Base-by-base conservation (phyloP, 176 grass and related monocot species). In the Canna indica region DNA sequence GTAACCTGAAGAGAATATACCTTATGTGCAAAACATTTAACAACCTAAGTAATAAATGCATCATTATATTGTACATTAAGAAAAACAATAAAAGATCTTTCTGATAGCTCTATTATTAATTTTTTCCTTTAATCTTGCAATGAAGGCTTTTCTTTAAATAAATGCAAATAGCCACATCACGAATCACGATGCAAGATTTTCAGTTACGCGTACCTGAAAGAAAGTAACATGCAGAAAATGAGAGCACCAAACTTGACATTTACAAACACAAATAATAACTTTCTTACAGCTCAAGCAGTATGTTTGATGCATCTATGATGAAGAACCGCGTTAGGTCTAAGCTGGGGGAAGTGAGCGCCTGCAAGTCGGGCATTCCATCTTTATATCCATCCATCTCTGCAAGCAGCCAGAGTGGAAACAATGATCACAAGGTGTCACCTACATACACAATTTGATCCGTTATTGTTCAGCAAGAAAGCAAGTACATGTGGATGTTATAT, bases 331-430 rank as follows among this genome's bases (percentile, higher is more conserved):
- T 29, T 4, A 26, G 9, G 14, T 1, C 14, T 59, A 73, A 29
- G 71, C 53, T 44, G 71, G 54, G 35, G 71, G 54, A 12, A 73
- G 54, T 7, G 71, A 59, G 15, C 71, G 71, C 53, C 71, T 38
- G 24, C 71, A 73, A 42, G 71, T 73, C 17, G 71, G 71, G 24
- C 71, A 73, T 73, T 73, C 71, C 71, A 73, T 73, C 71, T 73
- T 73, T 28, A 73, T 60, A 41, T 73, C 71, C 71, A 73, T 73
- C 71, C 71, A 73, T 59, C 71, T 73, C 24, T 73, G 71, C 24
- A 73, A 44, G 35, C 71, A 73, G 38, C 54, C 71, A 41, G 54
- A 73, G 53, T 73, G 71, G 53, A 73, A 73, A 53, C 33, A 73
- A 73, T 73, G 71, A 41, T 73, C 53, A 44, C 71, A 73, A 59